phyloP scores from a whole-genome alignment of 1,284 basidiomycete species.

The Austroboletus rostrupii region DNA sequence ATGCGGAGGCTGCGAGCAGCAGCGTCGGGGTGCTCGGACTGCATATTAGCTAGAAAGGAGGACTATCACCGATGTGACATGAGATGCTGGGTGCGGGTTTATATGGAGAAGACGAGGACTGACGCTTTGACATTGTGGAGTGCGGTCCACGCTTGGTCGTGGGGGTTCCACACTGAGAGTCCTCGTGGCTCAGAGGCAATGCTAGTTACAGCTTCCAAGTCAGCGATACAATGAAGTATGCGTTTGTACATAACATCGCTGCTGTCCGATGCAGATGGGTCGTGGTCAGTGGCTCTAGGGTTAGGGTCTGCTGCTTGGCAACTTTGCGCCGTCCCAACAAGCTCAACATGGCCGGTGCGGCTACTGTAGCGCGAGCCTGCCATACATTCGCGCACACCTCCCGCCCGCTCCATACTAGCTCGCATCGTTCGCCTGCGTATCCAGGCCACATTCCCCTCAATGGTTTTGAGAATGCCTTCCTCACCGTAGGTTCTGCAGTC shows the following conservation, averaged over 20 bases:
- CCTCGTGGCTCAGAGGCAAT: conserved; percentile 15
- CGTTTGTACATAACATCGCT: too few species aligned
- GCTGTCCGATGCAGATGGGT: too few species aligned
- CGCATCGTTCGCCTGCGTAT: conserved; percentile 48
- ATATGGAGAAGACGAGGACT: conserved; percentile 16
- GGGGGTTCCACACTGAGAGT: conserved; percentile 16
- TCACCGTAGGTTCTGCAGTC: too few species aligned
- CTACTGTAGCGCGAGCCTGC: too few species aligned
- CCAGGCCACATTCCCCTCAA: conserved; percentile 82
- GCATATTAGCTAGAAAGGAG: conserved; percentile 12
- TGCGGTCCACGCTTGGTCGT: conserved; percentile 22
- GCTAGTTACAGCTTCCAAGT: conserved; percentile 4
- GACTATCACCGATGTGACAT: conserved; percentile 7
- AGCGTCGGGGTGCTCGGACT: conserved; percentile 2
- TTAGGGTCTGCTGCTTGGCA: too few species aligned
- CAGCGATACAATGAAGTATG: background rate
- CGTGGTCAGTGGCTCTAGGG: too few species aligned
- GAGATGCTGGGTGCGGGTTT: conserved; percentile 5
- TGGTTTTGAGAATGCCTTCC: conserved; percentile 78
- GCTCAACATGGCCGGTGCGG: too few species aligned
- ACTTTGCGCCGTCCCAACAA: too few species aligned
- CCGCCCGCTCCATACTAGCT: conserved; percentile 13
- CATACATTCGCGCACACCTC: background rate
- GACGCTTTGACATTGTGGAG: conserved; percentile 26
- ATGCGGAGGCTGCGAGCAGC: conserved; percentile 6